These are phyloP conservation scores for Fusarium luffae DNA, from an alignment of 2,329 filamentous ascomycete species.

Conservation along the genomic window DNA sequence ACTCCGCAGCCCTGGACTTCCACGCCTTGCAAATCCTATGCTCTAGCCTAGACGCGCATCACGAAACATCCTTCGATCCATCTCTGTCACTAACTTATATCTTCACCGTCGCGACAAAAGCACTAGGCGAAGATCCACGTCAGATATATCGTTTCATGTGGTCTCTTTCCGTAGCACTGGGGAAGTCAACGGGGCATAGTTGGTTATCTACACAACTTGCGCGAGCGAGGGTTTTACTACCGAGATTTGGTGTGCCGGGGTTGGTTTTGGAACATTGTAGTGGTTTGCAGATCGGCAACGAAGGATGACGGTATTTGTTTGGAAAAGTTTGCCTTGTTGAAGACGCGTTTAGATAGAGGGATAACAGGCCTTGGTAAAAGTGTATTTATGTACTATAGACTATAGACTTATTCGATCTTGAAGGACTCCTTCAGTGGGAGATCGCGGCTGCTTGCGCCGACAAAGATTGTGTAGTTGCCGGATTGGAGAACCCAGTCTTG, in stretches of 20 bases:
- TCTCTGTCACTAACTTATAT: constrained; percentile 15
- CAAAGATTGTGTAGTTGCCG: constrained; percentile 56
- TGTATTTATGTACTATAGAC: neutral
- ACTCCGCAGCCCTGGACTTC: constrained; percentile 34
- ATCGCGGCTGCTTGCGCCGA: constrained; percentile 61
- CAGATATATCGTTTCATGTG: constrained; percentile 42
- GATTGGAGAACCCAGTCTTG: constrained; percentile 67
- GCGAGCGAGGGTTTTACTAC: constrained; percentile 23
- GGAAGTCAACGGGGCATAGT: constrained; percentile 3
- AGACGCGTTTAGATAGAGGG: neutral
- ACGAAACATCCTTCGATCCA: neutral
- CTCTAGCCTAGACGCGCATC: neutral
- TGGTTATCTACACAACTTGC: constrained; percentile 34
- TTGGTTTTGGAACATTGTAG: constrained; percentile 23
- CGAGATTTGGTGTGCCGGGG: constrained; percentile 32
- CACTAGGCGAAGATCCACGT: constrained; percentile 23
- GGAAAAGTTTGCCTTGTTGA: too few species aligned
- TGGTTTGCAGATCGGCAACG: neutral
- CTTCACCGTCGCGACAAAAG: constrained; percentile 33
- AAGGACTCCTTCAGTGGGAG: constrained; percentile 18
- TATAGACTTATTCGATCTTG: neutral
- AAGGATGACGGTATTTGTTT: neutral
- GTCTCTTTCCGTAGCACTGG: constrained; percentile 36
- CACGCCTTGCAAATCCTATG: constrained; percentile 31
- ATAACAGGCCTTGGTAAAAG: neutral